phyloP scores from a whole-genome alignment of 2,329 filamentous ascomycete genomes.

The Cladosporium halotolerans region DNA sequence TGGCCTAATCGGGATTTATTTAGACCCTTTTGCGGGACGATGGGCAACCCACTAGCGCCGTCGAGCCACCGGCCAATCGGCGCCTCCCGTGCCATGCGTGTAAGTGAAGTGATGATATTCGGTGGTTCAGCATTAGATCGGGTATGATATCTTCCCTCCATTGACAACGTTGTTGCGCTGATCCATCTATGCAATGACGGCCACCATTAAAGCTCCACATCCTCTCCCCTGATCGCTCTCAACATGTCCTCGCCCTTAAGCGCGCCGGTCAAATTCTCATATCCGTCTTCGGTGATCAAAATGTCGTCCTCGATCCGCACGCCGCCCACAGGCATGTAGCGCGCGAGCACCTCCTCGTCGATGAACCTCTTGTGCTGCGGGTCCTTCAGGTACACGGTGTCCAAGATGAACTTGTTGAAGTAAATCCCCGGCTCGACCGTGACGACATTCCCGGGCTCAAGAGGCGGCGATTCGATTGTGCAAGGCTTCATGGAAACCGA shows the following conservation, averaged over 20 bases:
- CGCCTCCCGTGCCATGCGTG: no score
- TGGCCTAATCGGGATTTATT: no score
- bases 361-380: slow-evolving; percentile 57
- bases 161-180: no score
- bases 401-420: slow-evolving; percentile 67
- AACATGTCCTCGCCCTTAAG: slow-evolving; percentile 47
- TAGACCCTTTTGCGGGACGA: no score
- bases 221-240: slow-evolving; percentile 10
- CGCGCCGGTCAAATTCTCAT: slow-evolving; percentile 77
- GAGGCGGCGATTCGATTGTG: slow-evolving; percentile 10
- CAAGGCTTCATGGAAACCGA: not conserved
- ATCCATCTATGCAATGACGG: no score
- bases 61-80: no score
- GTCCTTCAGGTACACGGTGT: slow-evolving; percentile 56
- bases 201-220: not conserved
- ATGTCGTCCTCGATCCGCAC: slow-evolving; percentile 88
- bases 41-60: no score
- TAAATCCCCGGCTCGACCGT: slow-evolving; percentile 91
- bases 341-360: slow-evolving; percentile 56
- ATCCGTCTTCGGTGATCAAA: slow-evolving; percentile 68
- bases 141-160: no score
- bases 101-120: no score
- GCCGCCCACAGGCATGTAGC: slow-evolving; percentile 73
- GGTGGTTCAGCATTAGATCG: no score
- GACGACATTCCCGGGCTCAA: slow-evolving; percentile 66